Base-by-base conservation (phyloP, 116 monocot genomes). In the Phalaenopsis hybrid region DNA sequence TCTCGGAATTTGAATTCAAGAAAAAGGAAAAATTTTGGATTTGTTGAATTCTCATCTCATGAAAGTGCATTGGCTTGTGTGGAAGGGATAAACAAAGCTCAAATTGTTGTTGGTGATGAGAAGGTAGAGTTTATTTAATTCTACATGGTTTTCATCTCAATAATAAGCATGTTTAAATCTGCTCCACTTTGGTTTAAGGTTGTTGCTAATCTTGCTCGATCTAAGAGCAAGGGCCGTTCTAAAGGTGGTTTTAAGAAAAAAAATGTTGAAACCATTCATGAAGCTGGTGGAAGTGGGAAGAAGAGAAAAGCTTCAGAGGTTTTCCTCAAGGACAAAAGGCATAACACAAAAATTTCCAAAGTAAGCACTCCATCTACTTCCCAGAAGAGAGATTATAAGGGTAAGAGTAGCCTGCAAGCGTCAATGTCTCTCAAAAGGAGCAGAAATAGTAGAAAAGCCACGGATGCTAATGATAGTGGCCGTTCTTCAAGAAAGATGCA, bases 11-110 rank as follows among this genome's bases (percentile, higher is more conserved):
- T 48, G 33, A 80, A 41, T 33, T 86, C 65, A 51, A 68, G 31
- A 63, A 91, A 85, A 82, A 88, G 80, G 67, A 90, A 92, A 78
- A 80, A 85, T 86, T 85, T 88, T 84, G 89, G 91, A 18, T 94
- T 94, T 85, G 85, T 92, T 85, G 89, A 84, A 74, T 94, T 90
- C 67, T 68, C 78, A 50, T 88, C 88, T 52, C 82, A 80, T 43
- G 90, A 94, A 77, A 86, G 85, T 84, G 94, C 90, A 44, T 8
- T 89, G 67, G 87, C 84, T 81, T 94, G 91, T 83, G 79, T 94
- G 3, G 88, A 87, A 79, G 94, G 94, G 77, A 82, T 94, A 43
- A 94, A 85, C 50, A 84, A 73, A 57, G 81, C 85, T 21, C 76
- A 91, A 31, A 44, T 90, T 69, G 84, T 65, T 37, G 90, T 79